phyloP scores from a whole-genome alignment of 2,329 filamentous ascomycete species.

The Fusarium transvaalense region DNA sequence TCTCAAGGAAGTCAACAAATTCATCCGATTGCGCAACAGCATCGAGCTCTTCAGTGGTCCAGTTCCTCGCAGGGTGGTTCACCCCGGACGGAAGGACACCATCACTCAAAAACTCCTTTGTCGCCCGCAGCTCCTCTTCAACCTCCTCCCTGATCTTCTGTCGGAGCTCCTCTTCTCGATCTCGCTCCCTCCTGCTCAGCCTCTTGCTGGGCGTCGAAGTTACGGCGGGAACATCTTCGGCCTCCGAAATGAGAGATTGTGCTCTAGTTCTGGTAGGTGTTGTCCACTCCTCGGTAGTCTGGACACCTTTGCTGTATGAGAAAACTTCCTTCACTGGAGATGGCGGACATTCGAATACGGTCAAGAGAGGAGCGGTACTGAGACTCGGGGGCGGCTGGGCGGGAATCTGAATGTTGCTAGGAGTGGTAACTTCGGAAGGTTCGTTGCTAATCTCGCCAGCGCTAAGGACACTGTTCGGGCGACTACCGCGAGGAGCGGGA shows the following conservation, averaged over 20 bases:
- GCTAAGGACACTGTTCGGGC: slow-evolving; percentile 88
- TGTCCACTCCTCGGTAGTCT: slow-evolving; percentile 84
- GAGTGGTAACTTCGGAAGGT: slow-evolving; percentile 70
- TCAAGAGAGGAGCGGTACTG: slow-evolving; percentile 78
- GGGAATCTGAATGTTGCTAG: slow-evolving; percentile 58
- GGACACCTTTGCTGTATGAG: slow-evolving; percentile 97
- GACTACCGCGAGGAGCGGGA: slow-evolving; percentile 76
- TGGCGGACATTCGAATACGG: slow-evolving; percentile 83
- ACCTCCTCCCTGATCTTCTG: slow-evolving; percentile 88
- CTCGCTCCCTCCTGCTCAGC: slow-evolving; percentile 81
- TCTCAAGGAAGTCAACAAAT: slow-evolving; percentile 94
- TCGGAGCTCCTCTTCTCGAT: slow-evolving; percentile 89
- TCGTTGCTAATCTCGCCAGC: slow-evolving; percentile 84
- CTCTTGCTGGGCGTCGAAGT: slow-evolving; percentile 76
- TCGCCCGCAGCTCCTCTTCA: slow-evolving; percentile 87
- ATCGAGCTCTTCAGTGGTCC: slow-evolving; percentile 86
- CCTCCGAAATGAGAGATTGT: slow-evolving; percentile 65
- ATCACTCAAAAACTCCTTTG: slow-evolving; percentile 71
- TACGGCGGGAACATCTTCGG: slow-evolving; percentile 68
- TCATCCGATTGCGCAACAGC: slow-evolving; percentile 93
- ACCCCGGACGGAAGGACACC: slow-evolving; percentile 49
- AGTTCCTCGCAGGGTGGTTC: slow-evolving; percentile 82
- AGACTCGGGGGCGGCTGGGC: slow-evolving; percentile 72
- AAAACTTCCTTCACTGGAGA: slow-evolving; percentile 85
- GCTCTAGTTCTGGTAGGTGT: slow-evolving; percentile 63